These are phyloP conservation scores for Jackrogersella minutella DNA, from an alignment of 495 filamentous ascomycete species.

Conservation along the genomic window DNA sequence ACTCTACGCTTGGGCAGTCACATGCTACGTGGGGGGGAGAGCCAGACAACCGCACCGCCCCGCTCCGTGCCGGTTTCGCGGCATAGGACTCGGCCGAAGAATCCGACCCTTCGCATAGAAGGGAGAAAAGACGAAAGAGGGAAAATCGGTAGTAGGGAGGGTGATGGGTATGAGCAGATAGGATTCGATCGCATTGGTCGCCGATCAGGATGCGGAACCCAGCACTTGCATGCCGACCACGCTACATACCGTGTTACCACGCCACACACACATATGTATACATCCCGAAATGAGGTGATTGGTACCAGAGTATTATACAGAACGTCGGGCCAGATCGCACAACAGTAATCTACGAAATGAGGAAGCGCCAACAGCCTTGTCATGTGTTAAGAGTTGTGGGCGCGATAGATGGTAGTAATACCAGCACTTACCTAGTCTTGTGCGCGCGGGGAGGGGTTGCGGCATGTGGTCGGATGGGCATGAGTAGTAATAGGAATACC, in stretches of 20 bases:
- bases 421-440: neutral
- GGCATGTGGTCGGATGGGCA: neutral
- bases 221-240: slow-evolving; percentile 39
- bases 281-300: slow-evolving; percentile 29
- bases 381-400: neutral
- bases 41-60: neutral
- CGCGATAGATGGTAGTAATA: neutral
- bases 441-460: neutral
- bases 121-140: neutral
- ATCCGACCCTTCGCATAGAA: neutral
- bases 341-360: slow-evolving; percentile 11
- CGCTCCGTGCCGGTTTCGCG: slow-evolving; percentile 12
- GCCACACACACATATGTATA: slow-evolving; percentile 11
- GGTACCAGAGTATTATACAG: slow-evolving; percentile 14
- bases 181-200: slow-evolving; percentile 32
- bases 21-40: neutral
- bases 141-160: neutral
- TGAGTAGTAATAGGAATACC: neutral
- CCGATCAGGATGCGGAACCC: slow-evolving; percentile 33
- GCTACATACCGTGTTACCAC: slow-evolving; percentile 28
- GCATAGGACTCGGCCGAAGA: slow-evolving; percentile 18
- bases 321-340: slow-evolving; percentile 17
- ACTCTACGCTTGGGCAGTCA: neutral
- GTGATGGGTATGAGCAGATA: slow-evolving; percentile 1
- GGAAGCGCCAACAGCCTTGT: neutral